Evolutionary conservation across 352 stramenopile genomes (phyloP).

Genomic region (Thalassiosira hispida): DNA sequence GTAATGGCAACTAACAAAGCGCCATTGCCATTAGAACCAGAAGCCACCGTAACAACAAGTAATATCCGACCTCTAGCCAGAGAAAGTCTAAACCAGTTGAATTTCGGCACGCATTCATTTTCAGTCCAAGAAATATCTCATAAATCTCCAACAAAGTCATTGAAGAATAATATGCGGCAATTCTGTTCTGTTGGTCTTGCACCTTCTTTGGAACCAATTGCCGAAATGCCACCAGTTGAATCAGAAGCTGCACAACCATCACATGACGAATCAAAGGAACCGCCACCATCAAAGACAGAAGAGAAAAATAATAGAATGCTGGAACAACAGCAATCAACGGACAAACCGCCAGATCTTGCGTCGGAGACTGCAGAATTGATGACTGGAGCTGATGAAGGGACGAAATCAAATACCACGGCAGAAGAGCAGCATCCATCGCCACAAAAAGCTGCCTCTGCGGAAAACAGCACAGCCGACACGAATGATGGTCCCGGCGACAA

Average conservation of each 20-base stretch:
- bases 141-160: not conserved
- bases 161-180: not conserved
- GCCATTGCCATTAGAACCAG: not conserved
- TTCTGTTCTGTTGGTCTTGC: constrained; percentile 11
- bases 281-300: not conserved
- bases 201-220: constrained; percentile 8
- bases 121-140: constrained; percentile 42
- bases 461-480: not conserved
- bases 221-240: not conserved
- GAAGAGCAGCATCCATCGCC: not conserved
- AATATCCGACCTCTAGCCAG: constrained; percentile 36
- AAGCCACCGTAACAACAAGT: not conserved
- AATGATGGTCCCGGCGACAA: not conserved
- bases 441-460: not conserved
- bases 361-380: constrained; percentile 2
- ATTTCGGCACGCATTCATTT: constrained; percentile 54
- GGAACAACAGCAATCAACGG: not conserved
- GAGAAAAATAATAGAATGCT: not conserved
- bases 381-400: not conserved
- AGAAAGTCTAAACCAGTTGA: constrained; percentile 28
- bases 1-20: not conserved
- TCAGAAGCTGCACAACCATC: not conserved
- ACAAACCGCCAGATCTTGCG: not conserved
- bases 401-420: not conserved
- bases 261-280: not conserved